Base-by-base conservation (phyloP, 805 yeast species). In the Lipomyces chichibuensis region DNA sequence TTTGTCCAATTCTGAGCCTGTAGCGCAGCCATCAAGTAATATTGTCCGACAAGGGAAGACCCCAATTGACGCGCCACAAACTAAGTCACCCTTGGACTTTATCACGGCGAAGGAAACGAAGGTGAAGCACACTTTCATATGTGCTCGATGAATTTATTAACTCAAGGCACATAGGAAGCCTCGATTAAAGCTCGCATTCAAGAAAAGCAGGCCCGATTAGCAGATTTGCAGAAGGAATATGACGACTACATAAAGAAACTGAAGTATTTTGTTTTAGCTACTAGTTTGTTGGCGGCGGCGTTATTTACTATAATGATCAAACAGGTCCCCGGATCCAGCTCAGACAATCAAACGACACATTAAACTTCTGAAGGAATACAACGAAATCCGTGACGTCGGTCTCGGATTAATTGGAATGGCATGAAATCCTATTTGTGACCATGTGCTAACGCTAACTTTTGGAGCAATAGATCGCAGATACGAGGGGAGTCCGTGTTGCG, bases 321-420 rank as follows among this genome's bases (percentile, higher is more conserved):
- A 29, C 23, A 69, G 72, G 56, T 29, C 52, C 23, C 66, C 66
- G 23, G 79, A 81, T 63, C 84, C 87, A 0, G 83, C 81, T 53
- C 76, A 73, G 0, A 78, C 87, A 0, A 83, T 84, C n/a, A 79
- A 80, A 54, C 73, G 75, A 33, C 91, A 89, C 70, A 85, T 88
- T 29, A 73, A 75, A 33, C 80, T 81, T 61, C 76, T 88, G 52
- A 85, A 86, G 68, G 77, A 79, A 63, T 89, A 88, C 75, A 87
- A 88, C 72, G 91, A 87, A 67, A 76, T 89, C 29, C 83, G 85
- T 72, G 92, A 88, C 73, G 80, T 82, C 1, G 90, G 91, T 0
- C 73, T 87, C 62, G 82, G 84, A 6, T 74, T 89, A 67, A 83
- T 87, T 11, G 83, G 84, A 53, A 75, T 87, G 79, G 86, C 88